Conservation (phyloP, 2,329 filamentous ascomycete genomes). For the Penicillium hordei region DNA sequence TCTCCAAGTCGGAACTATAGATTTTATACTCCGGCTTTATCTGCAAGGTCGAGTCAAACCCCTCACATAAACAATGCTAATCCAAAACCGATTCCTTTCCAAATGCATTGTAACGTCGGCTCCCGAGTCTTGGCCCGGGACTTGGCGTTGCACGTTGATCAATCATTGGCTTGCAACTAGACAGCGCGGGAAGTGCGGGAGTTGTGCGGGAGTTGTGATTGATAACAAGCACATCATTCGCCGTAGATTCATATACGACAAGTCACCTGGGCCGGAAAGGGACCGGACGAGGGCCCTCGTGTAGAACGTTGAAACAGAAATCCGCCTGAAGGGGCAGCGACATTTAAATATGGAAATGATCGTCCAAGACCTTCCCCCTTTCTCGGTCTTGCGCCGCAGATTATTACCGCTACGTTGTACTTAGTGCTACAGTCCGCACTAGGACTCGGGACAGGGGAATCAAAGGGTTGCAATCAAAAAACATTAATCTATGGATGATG, state of each 20-base stretch:
- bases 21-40: not conserved
- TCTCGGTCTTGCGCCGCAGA: not conserved
- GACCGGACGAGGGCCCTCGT: not conserved
- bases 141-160: conserved; percentile 19
- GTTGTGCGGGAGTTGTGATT: not conserved
- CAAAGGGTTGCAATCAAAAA: not conserved
- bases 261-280: not conserved
- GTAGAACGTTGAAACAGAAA: not conserved
- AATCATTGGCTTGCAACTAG: not conserved
- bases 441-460: not conserved
- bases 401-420: not conserved
- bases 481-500: not conserved
- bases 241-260: not conserved
- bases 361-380: not conserved
- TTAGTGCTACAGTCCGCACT: not conserved
- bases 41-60: not conserved
- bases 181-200: not conserved
- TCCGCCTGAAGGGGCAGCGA: not conserved
- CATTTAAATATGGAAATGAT: not conserved
- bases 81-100: not conserved
- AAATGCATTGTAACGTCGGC: conserved; percentile 13
- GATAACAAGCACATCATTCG: not conserved
- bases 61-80: not conserved
- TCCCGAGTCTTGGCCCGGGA: conserved; percentile 11
- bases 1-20: not conserved